These are phyloP conservation scores for Canavalia ensiformis DNA, from an alignment of 306 rosid species.

Conservation along the genomic window DNA sequence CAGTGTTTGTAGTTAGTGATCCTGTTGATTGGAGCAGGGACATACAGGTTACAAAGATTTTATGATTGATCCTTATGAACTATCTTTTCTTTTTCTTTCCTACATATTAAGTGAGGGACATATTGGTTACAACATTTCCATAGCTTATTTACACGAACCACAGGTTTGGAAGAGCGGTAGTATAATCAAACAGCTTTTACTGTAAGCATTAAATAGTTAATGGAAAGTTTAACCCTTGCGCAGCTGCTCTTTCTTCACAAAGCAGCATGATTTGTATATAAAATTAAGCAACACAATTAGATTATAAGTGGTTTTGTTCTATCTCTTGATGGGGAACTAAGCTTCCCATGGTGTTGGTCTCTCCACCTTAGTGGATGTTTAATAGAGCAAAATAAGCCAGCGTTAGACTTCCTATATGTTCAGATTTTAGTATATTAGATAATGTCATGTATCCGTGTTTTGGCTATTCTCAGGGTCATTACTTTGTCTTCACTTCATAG, in stretches of 20 bases:
- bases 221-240: neutral
- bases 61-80: slow-evolving; percentile 29
- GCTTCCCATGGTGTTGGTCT: neutral
- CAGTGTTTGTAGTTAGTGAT: slow-evolving; percentile 85
- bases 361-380: neutral
- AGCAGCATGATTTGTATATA: slow-evolving; percentile 16
- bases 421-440: slow-evolving; percentile 15
- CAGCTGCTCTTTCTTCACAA: slow-evolving; percentile 1
- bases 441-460: neutral
- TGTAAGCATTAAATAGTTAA: slow-evolving; percentile 2
- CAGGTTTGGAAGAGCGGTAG: slow-evolving; percentile 16
- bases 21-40: slow-evolving; percentile 99
- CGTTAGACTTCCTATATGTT: neutral
- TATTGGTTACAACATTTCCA: slow-evolving; percentile 48
- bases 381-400: slow-evolving; percentile 21
- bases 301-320: neutral
- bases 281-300: slow-evolving; percentile 11
- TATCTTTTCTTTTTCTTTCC: neutral
- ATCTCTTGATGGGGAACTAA: slow-evolving; percentile 17
- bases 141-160: slow-evolving; percentile 36
- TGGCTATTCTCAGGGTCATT: neutral
- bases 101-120: slow-evolving; percentile 44
- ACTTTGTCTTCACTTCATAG: slow-evolving; percentile 23
- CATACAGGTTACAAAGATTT: slow-evolving; percentile 68
- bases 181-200: slow-evolving; percentile 8